Evolutionary conservation across 306 rosid species (phyloP).

Genomic region (Trifolium subterraneum): DNA sequence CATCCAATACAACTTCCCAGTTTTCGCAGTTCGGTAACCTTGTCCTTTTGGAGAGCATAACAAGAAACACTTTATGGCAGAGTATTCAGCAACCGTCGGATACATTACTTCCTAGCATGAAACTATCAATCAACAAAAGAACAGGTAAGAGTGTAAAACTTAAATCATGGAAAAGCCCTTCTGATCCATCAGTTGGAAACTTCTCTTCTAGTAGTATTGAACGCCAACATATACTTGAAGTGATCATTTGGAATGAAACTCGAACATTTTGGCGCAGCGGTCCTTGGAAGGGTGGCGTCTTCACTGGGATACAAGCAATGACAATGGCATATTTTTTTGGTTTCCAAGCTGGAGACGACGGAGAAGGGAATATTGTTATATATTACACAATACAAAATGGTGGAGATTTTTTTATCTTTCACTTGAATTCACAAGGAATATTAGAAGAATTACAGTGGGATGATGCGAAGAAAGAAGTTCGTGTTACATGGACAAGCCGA

Average conservation of each 20-base stretch:
- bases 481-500: neutral
- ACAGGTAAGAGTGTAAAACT: conserved; percentile 18
- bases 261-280: conserved; percentile 47
- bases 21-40: conserved; percentile 51
- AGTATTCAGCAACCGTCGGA: conserved; percentile 52
- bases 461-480: conserved; percentile 19
- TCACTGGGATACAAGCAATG: conserved; percentile 37
- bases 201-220: conserved; percentile 12
- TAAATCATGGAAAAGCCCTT: conserved; percentile 46
- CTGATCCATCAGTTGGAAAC: conserved; percentile 38
- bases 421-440: conserved; percentile 22
- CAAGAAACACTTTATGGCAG: conserved; percentile 39
- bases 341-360: neutral
- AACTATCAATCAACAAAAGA: conserved; percentile 1
- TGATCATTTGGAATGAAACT: conserved; percentile 34
- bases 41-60: conserved; percentile 39
- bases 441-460: neutral
- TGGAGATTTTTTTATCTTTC: fast-evolving
- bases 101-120: conserved; percentile 26
- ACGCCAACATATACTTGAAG: neutral
- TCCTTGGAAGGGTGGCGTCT: conserved; percentile 48
- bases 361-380: neutral
- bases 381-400: neutral
- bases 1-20: conserved; percentile 15
- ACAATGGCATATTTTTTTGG: neutral